Evolutionary conservation across 2,329 filamentous ascomycete species (phyloP), one percentile per base, ranked within the genome.

Genomic region (Orbilia oligospora): DNA sequence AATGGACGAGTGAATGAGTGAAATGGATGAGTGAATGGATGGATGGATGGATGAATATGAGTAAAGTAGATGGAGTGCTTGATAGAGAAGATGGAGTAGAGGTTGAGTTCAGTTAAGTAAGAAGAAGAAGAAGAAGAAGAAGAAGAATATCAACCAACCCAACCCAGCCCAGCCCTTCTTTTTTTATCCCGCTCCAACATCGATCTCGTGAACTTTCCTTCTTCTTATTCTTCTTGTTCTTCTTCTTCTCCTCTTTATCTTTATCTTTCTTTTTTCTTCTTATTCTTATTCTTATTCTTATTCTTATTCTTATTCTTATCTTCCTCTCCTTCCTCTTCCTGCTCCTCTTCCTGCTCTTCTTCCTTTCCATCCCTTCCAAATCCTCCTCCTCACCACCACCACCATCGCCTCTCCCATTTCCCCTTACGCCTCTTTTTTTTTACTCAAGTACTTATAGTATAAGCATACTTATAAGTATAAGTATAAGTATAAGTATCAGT

Each of bases 131-230:
- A n/a, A n/a, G n/a, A n/a, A n/a, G n/a, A n/a, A n/a, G n/a, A n/a
- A n/a, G n/a, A n/a, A n/a, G n/a, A n/a, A n/a, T n/a, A n/a, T n/a
- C n/a, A n/a, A n/a, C n/a, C 27, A 30, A 6, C 6, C 6, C 27
- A 6, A 30, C 27, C 38, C 38, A 41, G 38, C 38, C 44, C n/a
- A n/a, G n/a, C n/a, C n/a, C n/a, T n/a, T n/a, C 46, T 20, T 48
- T 53, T 44, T 46, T 27, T 55, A n/a, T 38, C 53, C 53, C 53
- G 27, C 27, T 36, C 53, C 33, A 33, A 58, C 33, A 58, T 58
- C 48, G n/a, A 48, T 48, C 44, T 48, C 44, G 44, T 48, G 44
- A 51, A 51, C 48, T 51, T 24, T 9, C 22, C 20, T 51, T 53
- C 38, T 22, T 27, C 41, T 33, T 49, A 14, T 65, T 48, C 27